Conservation (phyloP, 2,329 filamentous ascomycete species). For the Aciculosporium take region DNA sequence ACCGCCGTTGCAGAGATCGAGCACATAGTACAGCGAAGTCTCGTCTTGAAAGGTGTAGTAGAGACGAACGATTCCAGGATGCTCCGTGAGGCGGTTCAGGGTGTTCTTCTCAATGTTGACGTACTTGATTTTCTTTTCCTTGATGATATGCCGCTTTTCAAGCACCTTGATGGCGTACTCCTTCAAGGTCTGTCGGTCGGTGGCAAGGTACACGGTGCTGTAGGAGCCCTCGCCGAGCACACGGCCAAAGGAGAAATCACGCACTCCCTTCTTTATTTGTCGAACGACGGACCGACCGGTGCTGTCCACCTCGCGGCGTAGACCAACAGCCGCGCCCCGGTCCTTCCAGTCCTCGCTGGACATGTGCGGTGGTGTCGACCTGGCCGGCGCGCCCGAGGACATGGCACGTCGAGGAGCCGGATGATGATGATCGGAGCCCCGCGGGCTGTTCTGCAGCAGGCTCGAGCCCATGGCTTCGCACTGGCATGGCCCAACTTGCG, state of each 20-base stretch:
- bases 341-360: slow-evolving; percentile 92
- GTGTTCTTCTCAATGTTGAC: slow-evolving; percentile 99
- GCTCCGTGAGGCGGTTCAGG: slow-evolving; percentile 85
- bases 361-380: neutral
- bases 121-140: slow-evolving; percentile 99
- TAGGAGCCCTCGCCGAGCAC: slow-evolving; percentile 93
- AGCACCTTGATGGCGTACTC: slow-evolving; percentile 98
- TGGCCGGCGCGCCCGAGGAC: slow-evolving; percentile 21
- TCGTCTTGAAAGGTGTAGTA: slow-evolving; percentile 99
- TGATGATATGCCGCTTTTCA: slow-evolving; percentile 98
- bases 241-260: slow-evolving; percentile 87
- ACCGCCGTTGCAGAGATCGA: slow-evolving; percentile 84
- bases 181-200: slow-evolving; percentile 82
- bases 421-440: slow-evolving; percentile 35
- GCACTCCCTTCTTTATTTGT: slow-evolving; percentile 89
- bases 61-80: slow-evolving; percentile 87
- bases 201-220: slow-evolving; percentile 86
- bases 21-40: slow-evolving; percentile 86
- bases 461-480: slow-evolving; percentile 36
- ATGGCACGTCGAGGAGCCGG: slow-evolving; percentile 11
- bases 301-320: slow-evolving; percentile 71
- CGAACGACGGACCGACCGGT: slow-evolving; percentile 70
- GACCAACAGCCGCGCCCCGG: slow-evolving; percentile 72
- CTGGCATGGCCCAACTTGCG: slow-evolving; percentile 35
- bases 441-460: slow-evolving; percentile 64